phyloP scores from a whole-genome alignment of 2,329 filamentous ascomycete species.

The Paecilomyces sp. region DNA sequence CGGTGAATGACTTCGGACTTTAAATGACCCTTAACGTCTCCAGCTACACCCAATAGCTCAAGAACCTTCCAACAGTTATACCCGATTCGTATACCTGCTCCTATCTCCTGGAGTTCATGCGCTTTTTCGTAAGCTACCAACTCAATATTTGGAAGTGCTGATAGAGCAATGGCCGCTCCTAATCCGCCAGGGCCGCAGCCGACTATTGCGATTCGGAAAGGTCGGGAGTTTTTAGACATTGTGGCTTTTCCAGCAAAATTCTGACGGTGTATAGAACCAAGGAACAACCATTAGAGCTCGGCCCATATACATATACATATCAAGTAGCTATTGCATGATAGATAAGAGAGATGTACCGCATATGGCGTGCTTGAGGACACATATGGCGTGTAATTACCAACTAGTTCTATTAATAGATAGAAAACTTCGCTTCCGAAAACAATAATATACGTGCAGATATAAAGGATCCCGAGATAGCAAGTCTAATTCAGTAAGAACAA shows the following conservation, averaged over 20 bases:
- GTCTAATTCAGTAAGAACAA: not conserved
- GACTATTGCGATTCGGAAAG: constrained; percentile 29
- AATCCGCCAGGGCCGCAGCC: constrained; percentile 35
- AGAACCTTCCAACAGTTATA: constrained; percentile 44
- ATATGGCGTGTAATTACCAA: not conserved
- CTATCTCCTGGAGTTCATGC: constrained; percentile 38
- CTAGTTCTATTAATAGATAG: not conserved
- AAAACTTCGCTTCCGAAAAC: not conserved
- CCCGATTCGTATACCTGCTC: constrained; percentile 42
- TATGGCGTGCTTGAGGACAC: not conserved
- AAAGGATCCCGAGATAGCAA: not conserved
- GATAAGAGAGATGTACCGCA: not conserved
- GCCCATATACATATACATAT: not conserved
- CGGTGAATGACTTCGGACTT: constrained; percentile 22
- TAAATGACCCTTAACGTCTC: constrained; percentile 29
- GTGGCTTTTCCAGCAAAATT: not conserved
- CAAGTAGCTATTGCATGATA: not conserved
- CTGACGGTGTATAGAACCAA: not conserved
- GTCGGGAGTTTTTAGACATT: not conserved
- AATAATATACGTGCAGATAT: not conserved
- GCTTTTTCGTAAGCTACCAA: constrained; percentile 42
- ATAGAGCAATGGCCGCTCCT: constrained; percentile 40
- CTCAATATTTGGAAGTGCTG: constrained; percentile 33
- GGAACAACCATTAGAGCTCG: not conserved
- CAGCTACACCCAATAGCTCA: constrained; percentile 38